These are phyloP conservation scores for Phytophthora sp. DNA, from an alignment of 352 stramenopile genomes.

Conservation along the genomic window DNA sequence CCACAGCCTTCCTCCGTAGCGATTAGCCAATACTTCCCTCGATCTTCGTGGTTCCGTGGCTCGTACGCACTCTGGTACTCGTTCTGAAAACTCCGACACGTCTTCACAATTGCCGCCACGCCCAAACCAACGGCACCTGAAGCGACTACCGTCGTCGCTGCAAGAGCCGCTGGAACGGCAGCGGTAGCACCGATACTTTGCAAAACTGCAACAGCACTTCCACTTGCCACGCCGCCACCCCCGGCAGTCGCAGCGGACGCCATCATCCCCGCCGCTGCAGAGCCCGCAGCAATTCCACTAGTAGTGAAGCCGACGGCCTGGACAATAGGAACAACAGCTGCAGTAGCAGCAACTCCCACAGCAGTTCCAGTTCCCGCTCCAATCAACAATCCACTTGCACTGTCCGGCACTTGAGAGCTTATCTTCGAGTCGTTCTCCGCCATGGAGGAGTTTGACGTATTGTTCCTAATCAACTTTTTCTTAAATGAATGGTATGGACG, in stretches of 20 bases:
- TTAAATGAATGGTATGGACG: too few species aligned
- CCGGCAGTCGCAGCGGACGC: slow-evolving; percentile 39
- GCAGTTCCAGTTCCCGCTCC: slow-evolving; percentile 1
- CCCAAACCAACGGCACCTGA: neutral
- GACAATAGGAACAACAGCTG: slow-evolving; percentile 5
- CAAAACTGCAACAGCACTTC: slow-evolving; percentile 45
- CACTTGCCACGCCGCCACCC: slow-evolving; percentile 36
- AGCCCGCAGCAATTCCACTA: slow-evolving; percentile 39
- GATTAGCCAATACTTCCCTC: slow-evolving; percentile 17
- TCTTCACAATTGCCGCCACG: slow-evolving; percentile 14
- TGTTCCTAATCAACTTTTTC: too few species aligned
- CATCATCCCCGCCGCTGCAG: slow-evolving; percentile 51
- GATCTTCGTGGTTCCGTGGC: neutral
- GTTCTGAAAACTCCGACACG: slow-evolving; percentile 21
- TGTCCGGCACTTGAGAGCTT: too few species aligned
- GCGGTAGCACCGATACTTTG: slow-evolving; percentile 48
- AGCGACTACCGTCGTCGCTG: neutral
- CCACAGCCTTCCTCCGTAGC: slow-evolving; percentile 30
- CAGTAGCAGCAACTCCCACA: slow-evolving; percentile 5
- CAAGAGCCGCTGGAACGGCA: slow-evolving; percentile 2
- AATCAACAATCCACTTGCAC: too few species aligned
- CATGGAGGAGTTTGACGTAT: too few species aligned
- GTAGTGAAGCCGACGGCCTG: slow-evolving; percentile 39
- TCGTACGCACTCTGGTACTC: slow-evolving; percentile 27
- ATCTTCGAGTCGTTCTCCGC: too few species aligned